Evolutionary conservation across 176 grass and related monocot genomes (phyloP), one percentile per base, ranked within the genome.

Genomic region (Phoenix dactylifera): DNA sequence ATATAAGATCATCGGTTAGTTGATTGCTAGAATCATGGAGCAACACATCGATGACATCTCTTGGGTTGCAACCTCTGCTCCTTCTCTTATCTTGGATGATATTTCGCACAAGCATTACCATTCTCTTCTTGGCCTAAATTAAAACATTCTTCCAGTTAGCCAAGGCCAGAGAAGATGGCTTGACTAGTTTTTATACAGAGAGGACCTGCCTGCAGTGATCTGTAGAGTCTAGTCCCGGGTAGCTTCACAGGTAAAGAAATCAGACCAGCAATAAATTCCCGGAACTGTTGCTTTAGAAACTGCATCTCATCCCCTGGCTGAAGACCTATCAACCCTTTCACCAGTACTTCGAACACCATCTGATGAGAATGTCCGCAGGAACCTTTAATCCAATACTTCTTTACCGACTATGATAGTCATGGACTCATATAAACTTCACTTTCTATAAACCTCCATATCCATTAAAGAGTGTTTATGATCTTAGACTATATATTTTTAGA

Each of bases 181-280:
- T 44, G 20, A 20, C 20, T 20, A 14, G 35, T 44, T 30, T 30
- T 6, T 44, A 44, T 44, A 44, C 9, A 44, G 3, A 49, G 15
- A 16, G 16, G 25, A 71, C 55, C 66, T 80, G 81, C 92, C 81
- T 88, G 79, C 67, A 98, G 80, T 10, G 93, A 98, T 76, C 79
- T 82, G 69, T 88, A 89, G 23, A 98, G 79, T 50, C 77, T 74
- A 60, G 81, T 92, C 54, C 93, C 93, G 3, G 93, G 93, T 67
- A 98, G 73, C 76, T 98, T 98, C 71, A 98, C 76, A 17, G 93
- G 93, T 48, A 98, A 64, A 7, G 87, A 92, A 79, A 98, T 89
- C 67, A 98, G 74, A 10, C 93, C 93, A 28, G 89, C 81, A 79
- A 98, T 98, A 57, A 98, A 98, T 83, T 98, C 93, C 51, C 79